Base-by-base conservation (phyloP, 2,329 filamentous ascomycete genomes). In the Diaporthe caulivora region DNA sequence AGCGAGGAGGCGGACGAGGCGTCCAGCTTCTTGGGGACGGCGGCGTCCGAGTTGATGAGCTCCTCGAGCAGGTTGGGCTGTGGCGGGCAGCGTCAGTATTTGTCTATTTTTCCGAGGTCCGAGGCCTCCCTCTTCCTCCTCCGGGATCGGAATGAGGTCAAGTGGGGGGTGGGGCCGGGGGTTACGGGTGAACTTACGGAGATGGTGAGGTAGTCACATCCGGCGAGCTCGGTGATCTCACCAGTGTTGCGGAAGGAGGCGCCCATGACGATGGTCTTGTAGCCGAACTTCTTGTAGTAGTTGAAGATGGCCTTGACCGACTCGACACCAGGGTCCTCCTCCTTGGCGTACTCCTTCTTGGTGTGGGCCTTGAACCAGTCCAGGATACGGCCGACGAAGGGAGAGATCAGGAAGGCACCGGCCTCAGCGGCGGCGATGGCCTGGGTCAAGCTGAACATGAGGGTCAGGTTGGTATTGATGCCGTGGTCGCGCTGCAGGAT, bases 241-340 rank as follows among this genome's bases (percentile, higher is more conserved):
- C 97, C 97, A 77, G 88, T 88, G 89, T 93, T 98, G 84, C 97
- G 92, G 95, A 99, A 99, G 53, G 95, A 98, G 79, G 97, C 97
- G 82, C 97, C 97, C 97, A 99, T 99, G 87, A 99, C 97, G 80
- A 98, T 98, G 85, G 97, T 99, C 81, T 97, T 98, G 93, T 99
- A 98, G 85, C 94, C 95, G 85, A 88, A 94, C 91, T 98, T 98
- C 94, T 99, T 99, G 93, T 99, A 99, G 94, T 99, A 99, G 92
- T 99, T 97, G 92, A 93, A 99, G 89, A 99, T 99, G 85, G 81
- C 83, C 90, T 96, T 90, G 82, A 99, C 97, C 78, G 93, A 96
- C 88, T 94, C 91, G 86, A 99, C 97, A 89, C 97, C 97, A 73
- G 97, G 97, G 89, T 99, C 97, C 85, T 97, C 94, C 86, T 94